A percentile compares a stretch with the other conserved stretches of the same genome.
Evolutionary conservation across 164 flowering plant species (phyloP).

Genomic region (Warburgia ugandensis): DNA sequence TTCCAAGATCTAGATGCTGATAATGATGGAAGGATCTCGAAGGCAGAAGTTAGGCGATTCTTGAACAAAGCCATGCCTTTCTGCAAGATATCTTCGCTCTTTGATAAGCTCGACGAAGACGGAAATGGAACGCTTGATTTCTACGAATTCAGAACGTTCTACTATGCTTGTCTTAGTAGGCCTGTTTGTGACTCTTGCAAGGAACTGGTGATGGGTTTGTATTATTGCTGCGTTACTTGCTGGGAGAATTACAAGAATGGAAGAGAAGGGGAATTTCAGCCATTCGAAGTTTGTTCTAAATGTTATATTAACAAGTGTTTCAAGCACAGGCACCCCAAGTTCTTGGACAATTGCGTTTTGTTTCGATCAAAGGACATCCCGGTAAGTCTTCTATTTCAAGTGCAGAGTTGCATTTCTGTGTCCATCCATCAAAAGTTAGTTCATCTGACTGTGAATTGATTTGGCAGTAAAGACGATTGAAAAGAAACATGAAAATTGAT

Average conservation of each 20-base stretch:
- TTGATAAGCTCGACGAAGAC: not conserved
- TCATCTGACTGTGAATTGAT: too few species aligned
- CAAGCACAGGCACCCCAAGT: slow-evolving; percentile 2
- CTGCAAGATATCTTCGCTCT: not conserved
- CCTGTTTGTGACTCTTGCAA: slow-evolving; percentile 2
- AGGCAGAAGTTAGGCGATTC: not conserved
- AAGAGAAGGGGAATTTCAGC: not conserved
- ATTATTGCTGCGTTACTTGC: slow-evolving; percentile 5
- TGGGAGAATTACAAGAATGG: not conserved
- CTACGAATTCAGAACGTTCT: slow-evolving; percentile 1
- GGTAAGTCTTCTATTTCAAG: not conserved
- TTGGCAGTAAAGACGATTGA: too few species aligned
- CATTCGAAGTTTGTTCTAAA: not conserved
- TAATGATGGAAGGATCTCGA: not conserved
- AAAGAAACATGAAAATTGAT: too few species aligned
- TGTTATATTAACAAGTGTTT: not conserved
- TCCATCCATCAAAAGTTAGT: too few species aligned
- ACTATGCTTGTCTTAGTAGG: slow-evolving; percentile 1
- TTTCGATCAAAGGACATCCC: not conserved
- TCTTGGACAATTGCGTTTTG: slow-evolving; percentile 2
- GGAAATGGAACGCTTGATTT: slow-evolving; percentile 1
- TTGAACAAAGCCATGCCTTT: not conserved
- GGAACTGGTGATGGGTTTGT: not conserved
- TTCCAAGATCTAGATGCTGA: not conserved
- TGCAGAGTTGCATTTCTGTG: too few species aligned